Percentiles rank a stretch among this genome's conserved stretches.
phyloP scores from a whole-genome alignment of 148 eudicot genomes.

The Camellia japonica region DNA sequence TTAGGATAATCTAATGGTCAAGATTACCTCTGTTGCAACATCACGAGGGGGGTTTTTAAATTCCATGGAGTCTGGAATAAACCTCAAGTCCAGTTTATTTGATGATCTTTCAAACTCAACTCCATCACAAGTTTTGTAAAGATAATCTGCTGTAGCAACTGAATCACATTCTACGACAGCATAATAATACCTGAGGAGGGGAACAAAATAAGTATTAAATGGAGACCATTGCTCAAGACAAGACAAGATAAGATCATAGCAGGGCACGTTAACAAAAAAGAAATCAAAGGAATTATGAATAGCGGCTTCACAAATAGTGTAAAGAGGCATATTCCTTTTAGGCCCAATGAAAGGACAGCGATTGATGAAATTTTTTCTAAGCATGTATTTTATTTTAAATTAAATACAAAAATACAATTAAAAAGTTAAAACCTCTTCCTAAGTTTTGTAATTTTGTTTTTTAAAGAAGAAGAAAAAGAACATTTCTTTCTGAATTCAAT shows the following conservation, averaged over 20 bases:
- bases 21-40: conserved; percentile 77
- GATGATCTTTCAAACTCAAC: conserved; percentile 91
- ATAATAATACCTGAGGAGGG: conserved; percentile 68
- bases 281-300: neutral
- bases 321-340: too few species aligned
- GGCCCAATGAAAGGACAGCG: neutral
- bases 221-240: neutral
- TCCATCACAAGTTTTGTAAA: conserved; percentile 87
- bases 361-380: neutral
- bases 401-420: neutral
- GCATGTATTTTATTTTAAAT: neutral
- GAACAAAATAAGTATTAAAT: neutral
- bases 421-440: neutral
- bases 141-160: conserved; percentile 80
- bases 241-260: neutral
- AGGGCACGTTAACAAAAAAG: neutral
- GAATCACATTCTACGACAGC: conserved; percentile 97
- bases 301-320: too few species aligned
- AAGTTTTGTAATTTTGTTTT: neutral
- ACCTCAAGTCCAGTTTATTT: conserved; percentile 84
- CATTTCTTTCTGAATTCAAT: neutral
- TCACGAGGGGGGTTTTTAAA: conserved; percentile 84
- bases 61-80: conserved; percentile 92
- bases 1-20: neutral
- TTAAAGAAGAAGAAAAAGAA: neutral